phyloP scores from a whole-genome alignment of 495 filamentous ascomycete genomes.

The Pseudoneurospora amorphoporcata region DNA sequence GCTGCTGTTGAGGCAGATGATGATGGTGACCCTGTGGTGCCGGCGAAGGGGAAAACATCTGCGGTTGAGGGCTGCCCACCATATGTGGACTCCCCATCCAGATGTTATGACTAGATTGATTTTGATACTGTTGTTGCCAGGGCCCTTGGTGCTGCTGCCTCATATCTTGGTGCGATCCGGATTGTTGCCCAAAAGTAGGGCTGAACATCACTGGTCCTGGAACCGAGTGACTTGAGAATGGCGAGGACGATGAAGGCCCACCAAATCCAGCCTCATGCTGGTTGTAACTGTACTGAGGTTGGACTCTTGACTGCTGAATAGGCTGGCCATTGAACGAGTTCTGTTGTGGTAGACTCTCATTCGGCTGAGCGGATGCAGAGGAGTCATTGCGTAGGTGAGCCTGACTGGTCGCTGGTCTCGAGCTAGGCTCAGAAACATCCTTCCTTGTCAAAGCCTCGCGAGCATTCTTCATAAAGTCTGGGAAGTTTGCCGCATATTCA shows the following conservation, averaged over 20 bases:
- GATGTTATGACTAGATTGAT: conserved; percentile 7
- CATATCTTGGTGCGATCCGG: conserved; percentile 33
- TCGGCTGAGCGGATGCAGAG: background rate
- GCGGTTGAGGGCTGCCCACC: background rate
- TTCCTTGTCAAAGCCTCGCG: conserved; percentile 27
- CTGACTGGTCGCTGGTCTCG: background rate
- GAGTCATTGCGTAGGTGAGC: background rate
- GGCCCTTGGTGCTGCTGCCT: conserved; percentile 30
- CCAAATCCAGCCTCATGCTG: background rate
- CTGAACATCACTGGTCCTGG: conserved; percentile 5
- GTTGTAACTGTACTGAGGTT: background rate
- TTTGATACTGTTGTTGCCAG: conserved; percentile 17
- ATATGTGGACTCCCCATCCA: conserved; percentile 7
- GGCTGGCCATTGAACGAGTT: background rate
- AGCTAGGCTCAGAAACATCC: background rate
- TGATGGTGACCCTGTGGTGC: background rate
- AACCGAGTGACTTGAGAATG: conserved; percentile 2
- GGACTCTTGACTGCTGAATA: background rate
- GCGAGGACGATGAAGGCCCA: background rate
- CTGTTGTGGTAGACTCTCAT: background rate
- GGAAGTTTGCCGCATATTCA: conserved; percentile 42
- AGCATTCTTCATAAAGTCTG: conserved; percentile 34
- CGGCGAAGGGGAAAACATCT: background rate
- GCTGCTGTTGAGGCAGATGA: background rate
- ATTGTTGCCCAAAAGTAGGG: conserved; percentile 5